Evolutionary conservation across 345 rosid genomes (phyloP), one percentile per base, ranked within the genome.

Genomic region (Euphorbia pulcherrima): DNA sequence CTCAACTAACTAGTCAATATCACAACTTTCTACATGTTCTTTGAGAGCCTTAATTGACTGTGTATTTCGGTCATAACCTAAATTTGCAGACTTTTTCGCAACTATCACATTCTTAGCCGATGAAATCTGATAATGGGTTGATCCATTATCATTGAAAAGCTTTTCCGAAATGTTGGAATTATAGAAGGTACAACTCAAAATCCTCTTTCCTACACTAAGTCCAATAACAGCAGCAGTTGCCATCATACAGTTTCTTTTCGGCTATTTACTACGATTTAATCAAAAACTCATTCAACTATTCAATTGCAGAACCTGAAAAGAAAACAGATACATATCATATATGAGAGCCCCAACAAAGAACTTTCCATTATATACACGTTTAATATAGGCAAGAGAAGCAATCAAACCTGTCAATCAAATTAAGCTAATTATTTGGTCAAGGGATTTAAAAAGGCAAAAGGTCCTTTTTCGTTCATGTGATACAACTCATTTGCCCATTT

Each of bases 141-240:
- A 41, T 51, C 86, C 88, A n/a, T n/a, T n/a, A n/a, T n/a, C n/a
- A 76, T 73, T 80, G 65, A 68, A 69, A 29, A 75, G 74, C 78
- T 84, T 87, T n/a, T 85, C 92, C 0, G 84, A 71, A 48, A 77
- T 71, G 63, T 85, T 89, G 52, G 89, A 85, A 65, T 76, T 77
- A 62, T 73, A 85, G 67, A 82, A 85, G 29, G 96, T 86, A 40
- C 92, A 88, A 68, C 84, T 83, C 82, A 88, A 78, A 58, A 86
- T 80, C 74, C 97, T 86, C 77, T 93, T 87, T 44, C 94, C 96
- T 14, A 89, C 54, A 40, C 81, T 84, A 62, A 93, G 85, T 65
- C 98, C 98, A 54, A 90, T 75, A 44, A 90, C 88, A 70, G 97
- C 92, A 73, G 96, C 78, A 18, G 90, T 84, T 67, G 92, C 86